phyloP scores from a whole-genome alignment of 2,329 filamentous ascomycete species.

The Daldinia sp. region DNA sequence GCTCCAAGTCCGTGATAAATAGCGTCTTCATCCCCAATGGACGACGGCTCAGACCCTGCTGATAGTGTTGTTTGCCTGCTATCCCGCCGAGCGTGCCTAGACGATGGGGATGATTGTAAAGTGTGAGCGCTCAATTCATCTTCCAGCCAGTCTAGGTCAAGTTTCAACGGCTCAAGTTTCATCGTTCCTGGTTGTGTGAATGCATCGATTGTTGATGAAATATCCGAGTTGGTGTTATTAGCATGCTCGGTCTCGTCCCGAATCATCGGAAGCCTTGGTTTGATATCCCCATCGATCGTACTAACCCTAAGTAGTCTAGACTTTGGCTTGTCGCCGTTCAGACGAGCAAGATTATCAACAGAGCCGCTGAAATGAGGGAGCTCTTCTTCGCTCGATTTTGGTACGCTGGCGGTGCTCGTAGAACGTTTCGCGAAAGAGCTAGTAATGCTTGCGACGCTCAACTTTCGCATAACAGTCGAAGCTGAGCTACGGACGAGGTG shows the following conservation, averaged over 20 bases:
- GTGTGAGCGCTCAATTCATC: conserved; percentile 23
- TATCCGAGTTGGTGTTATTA: conserved; percentile 34
- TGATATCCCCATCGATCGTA: conserved; percentile 29
- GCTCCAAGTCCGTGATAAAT: conserved; percentile 33
- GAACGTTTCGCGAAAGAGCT: conserved; percentile 79
- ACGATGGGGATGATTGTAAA: conserved; percentile 36
- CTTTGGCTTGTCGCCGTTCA: conserved; percentile 36
- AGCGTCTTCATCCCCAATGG: conserved; percentile 43
- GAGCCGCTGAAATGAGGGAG: conserved; percentile 35
- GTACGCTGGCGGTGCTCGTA: conserved; percentile 58
- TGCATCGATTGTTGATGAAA: conserved; percentile 22
- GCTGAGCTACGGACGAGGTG: conserved; percentile 80
- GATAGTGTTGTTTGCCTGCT: conserved; percentile 34
- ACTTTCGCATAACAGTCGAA: conserved; percentile 85
- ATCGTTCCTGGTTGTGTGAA: conserved; percentile 36
- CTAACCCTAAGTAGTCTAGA: conserved; percentile 21
- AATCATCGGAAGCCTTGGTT: conserved; percentile 45
- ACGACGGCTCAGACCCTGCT: conserved; percentile 36
- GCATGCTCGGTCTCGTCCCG: conserved; percentile 43
- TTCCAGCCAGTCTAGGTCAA: conserved; percentile 37
- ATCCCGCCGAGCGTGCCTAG: conserved; percentile 28
- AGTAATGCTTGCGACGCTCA: conserved; percentile 83
- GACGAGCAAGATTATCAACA: conserved; percentile 36
- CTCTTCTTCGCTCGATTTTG: conserved; percentile 45
- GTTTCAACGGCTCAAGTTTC: conserved; percentile 37